Evolutionary conservation across 2,329 filamentous ascomycete genomes (phyloP).

Genomic region (Nothophoma quercina): DNA sequence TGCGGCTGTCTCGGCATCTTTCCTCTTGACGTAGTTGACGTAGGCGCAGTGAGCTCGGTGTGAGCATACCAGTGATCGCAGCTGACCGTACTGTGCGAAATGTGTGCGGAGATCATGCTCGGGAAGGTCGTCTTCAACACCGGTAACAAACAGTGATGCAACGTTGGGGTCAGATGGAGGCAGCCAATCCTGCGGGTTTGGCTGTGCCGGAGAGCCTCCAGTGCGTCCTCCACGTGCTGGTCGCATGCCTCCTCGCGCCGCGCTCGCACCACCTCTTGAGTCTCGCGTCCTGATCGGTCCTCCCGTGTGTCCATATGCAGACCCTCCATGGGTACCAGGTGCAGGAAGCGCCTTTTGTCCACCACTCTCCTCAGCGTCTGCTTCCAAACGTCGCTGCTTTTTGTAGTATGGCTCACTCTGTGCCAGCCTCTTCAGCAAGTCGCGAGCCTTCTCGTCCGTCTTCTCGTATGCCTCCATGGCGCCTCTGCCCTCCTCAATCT

Average conservation of each 20-base stretch:
- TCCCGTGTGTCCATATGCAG: slow-evolving; percentile 53
- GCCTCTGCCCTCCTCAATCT: slow-evolving; percentile 89
- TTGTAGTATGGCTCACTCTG: slow-evolving; percentile 95
- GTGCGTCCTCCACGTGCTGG: slow-evolving; percentile 57
- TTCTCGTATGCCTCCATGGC: slow-evolving; percentile 89
- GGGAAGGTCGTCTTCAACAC: slow-evolving; percentile 93
- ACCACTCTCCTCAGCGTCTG: slow-evolving; percentile 54
- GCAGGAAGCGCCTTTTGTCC: slow-evolving; percentile 55
- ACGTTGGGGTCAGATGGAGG: slow-evolving; percentile 86
- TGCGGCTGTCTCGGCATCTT: slow-evolving; percentile 85
- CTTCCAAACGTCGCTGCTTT: slow-evolving; percentile 79
- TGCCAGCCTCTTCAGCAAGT: slow-evolving; percentile 82
- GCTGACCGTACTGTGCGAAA: slow-evolving; percentile 86
- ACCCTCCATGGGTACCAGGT: slow-evolving; percentile 40
- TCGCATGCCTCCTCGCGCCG: slow-evolving; percentile 48
- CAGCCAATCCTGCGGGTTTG: slow-evolving; percentile 82
- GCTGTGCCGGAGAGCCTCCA: slow-evolving; percentile 72
- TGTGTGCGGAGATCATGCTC: slow-evolving; percentile 91
- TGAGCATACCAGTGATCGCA: slow-evolving; percentile 92
- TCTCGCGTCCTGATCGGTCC: slow-evolving; percentile 83
- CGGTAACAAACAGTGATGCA: slow-evolving; percentile 92
- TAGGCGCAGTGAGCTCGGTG: slow-evolving; percentile 98
- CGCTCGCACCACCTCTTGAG: slow-evolving; percentile 46
- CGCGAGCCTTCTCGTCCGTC: slow-evolving; percentile 94
- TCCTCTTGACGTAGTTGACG: slow-evolving; percentile 87